Evolutionary conservation across 805 yeast genomes (phyloP), one percentile per base, ranked within the genome.

Genomic region (Pichia nanzhaoensis): DNA sequence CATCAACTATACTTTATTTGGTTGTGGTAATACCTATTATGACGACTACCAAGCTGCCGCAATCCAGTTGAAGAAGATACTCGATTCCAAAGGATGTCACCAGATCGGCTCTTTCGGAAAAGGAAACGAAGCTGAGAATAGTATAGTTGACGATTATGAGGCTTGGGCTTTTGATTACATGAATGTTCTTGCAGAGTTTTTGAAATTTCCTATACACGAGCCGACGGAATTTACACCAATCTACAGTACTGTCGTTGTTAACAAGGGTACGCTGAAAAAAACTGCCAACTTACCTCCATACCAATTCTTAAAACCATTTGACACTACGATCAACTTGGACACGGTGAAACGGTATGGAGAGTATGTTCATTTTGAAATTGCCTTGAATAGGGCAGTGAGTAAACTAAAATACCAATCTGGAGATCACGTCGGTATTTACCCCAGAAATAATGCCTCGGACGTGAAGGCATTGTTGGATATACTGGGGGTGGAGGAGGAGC

Each of bases 401-500:
- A 79, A 79, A 55, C 69, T 91, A 57, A 78, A 80, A 53, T 91
- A 90, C 64, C 69, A 86, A 38, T 87, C 97, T 3, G 98, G 98
- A 59, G 98, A 91, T 62, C 97, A 91, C 66, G 67, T 91, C 46
- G 97, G 95, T 16, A 69, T 91, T 40, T 84, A 95, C 85, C 88
- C 96, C 24, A 81, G 85, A 19, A 91, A 91, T 65, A 66, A 86
- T 4, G 65, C 74, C 51, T 82, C 75, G 55, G 80, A 84, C 53
- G 81, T 89, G 27, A 71, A 70, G 9, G 64, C 70, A 36, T 84
- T 90, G 57, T 64, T 83, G 44, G 53, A 67, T 39, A 78, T 82
- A 2, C 77, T 89, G 50, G 80, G 76, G 19, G 68, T 89, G 47
- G 57, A 61, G 17, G 68, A 60, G 30, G 71, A 73, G 53, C 64